Base-by-base conservation (phyloP, 495 filamentous ascomycete species). In the Evernia prunastri region DNA sequence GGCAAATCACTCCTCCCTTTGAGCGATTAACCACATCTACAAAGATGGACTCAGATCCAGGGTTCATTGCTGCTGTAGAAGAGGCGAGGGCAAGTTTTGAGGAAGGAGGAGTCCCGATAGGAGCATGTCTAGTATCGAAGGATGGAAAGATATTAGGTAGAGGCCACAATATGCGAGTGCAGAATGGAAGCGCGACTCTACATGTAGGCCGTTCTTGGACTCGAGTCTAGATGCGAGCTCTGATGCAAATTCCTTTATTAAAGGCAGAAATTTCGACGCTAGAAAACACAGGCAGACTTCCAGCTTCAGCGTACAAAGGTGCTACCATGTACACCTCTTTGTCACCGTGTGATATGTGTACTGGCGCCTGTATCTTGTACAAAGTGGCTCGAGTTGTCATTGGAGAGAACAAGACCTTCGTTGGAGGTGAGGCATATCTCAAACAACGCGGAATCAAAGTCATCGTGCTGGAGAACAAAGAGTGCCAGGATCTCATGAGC, bases 311-410 rank as follows among this genome's bases (percentile, higher is more conserved):
- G 25, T 94, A 92, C 74, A 75, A 80, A 67, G 87, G 88, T 49
- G 79, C 85, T 49, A 94, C 90, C 7, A 91, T 94, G 87, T 94
- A 90, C 74, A 94, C 90, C 12, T 93, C 91, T 3, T 77, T 95
- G 7, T 92, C 90, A 18, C 91, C 89, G 1, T 96, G 91, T 72
- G 87, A 92, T 72, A 94, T 94, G 90, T 93, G 89, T 79, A 87
- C 90, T 18, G 90, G 90, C 31, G 90, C 90, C 6, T 90, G 88
- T 68, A 75, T 95, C 54, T 80, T 92, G 61, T 94, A 91, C 77
- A 88, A 88, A 68, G 83, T 96, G 45, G 80, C 82, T 59, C 86
- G 90, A 4, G 89, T 94, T 4, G 89, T 96, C 40, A 84, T 95
- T 76, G 91, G 90, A 11, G 91, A 96, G 77, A 91, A 92, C 71